phyloP scores from a whole-genome alignment of 2,329 filamentous ascomycete genomes.

The Nigrograna mackinnonii region DNA sequence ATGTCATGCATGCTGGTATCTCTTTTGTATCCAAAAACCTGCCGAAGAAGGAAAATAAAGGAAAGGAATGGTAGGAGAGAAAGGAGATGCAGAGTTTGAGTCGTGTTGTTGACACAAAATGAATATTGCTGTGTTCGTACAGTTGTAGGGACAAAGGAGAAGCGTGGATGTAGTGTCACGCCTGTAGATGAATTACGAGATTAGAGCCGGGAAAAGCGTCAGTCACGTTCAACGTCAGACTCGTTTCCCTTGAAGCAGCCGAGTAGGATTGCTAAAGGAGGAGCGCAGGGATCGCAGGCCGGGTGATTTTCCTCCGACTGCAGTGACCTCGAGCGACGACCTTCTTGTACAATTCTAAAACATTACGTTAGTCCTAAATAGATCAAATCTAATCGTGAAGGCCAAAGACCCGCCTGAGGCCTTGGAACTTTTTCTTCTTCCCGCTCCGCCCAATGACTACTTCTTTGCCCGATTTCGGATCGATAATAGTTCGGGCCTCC shows the following conservation, averaged over 20 bases:
- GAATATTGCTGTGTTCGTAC: background rate
- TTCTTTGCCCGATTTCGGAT: slow-evolving; percentile 30
- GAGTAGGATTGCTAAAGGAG: background rate
- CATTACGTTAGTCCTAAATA: background rate
- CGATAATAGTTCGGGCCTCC: slow-evolving; percentile 33
- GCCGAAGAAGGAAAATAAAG: background rate
- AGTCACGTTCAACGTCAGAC: background rate
- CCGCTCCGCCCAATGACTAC: slow-evolving; percentile 37
- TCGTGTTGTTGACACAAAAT: background rate
- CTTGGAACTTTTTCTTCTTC: slow-evolving; percentile 70
- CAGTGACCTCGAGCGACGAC: no score
- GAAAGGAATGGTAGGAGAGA: background rate
- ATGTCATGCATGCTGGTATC: slow-evolving; percentile 2
- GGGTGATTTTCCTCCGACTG: no score
- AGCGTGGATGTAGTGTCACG: background rate
- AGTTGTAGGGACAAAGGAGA: background rate
- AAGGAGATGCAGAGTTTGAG: background rate
- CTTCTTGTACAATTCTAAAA: no score
- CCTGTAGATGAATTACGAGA: background rate
- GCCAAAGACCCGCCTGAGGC: slow-evolving; percentile 68
- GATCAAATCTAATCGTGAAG: slow-evolving; percentile 53
- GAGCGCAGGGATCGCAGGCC: no score
- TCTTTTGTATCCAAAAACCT: background rate
- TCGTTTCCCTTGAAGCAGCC: background rate
- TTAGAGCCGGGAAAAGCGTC: background rate